These are phyloP conservation scores for Wallacemonas collosoma DNA, from an alignment of 208 protist species.

Conservation along the genomic window DNA sequence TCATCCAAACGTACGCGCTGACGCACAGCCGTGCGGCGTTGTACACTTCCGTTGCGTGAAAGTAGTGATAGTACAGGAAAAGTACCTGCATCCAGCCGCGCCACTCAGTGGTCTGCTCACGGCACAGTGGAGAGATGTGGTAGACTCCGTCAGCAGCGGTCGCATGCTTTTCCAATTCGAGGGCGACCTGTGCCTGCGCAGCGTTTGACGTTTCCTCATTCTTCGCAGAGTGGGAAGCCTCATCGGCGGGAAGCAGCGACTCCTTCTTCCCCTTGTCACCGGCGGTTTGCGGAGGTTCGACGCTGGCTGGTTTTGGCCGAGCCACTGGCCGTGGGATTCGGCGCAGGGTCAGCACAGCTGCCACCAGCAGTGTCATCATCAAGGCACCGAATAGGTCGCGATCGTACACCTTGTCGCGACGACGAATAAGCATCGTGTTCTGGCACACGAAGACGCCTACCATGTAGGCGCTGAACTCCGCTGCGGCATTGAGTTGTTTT, in stretches of 20 bases:
- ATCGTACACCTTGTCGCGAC: background rate
- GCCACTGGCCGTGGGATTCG: background rate
- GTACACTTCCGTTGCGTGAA: conserved; percentile 72
- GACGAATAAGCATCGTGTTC: background rate
- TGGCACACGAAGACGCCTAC: conserved; percentile 2
- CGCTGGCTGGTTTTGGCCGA: background rate
- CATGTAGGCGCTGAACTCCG: conserved; percentile 8
- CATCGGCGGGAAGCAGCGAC: no score
- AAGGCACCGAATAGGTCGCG: background rate
- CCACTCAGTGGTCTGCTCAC: conserved; percentile 93
- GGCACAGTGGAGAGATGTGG: conserved; percentile 37
- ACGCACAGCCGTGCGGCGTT: conserved; percentile 89
- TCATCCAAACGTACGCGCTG: conserved; percentile 90
- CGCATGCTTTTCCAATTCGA: no score
- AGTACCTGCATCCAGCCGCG: conserved; percentile 91
- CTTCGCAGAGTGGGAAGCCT: no score
- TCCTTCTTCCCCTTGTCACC: no score
- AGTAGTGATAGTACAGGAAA: conserved; percentile 92
- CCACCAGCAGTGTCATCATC: background rate
- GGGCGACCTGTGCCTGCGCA: no score
- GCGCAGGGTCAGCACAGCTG: background rate
- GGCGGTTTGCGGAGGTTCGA: background rate
- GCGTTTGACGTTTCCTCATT: no score
- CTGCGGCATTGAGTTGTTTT: background rate
- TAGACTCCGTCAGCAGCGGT: background rate